These are phyloP conservation scores for Nepenthes gracilis DNA, from an alignment of 148 eudicot species.

Conservation along the genomic window DNA sequence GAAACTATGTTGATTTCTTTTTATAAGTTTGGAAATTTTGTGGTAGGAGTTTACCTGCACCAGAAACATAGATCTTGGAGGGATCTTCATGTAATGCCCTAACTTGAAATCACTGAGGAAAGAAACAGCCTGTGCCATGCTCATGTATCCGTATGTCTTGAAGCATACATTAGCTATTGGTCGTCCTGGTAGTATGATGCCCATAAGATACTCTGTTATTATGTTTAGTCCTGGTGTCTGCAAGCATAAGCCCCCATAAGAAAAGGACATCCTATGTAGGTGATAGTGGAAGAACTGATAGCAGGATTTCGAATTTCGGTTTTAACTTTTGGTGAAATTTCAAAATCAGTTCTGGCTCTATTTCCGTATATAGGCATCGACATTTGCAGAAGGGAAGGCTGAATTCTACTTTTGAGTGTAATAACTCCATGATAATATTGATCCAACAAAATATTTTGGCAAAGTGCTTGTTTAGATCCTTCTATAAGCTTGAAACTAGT, in stretches of 20 bases:
- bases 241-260: slow-evolving; percentile 7
- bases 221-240: slow-evolving; percentile 98
- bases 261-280: not conserved
- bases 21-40: not conserved
- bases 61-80: slow-evolving; percentile 97
- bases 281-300: not conserved
- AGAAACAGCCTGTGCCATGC: slow-evolving; percentile 98
- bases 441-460: no score
- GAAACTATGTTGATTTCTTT: no score
- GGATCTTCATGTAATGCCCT: slow-evolving; percentile 99
- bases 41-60: slow-evolving; percentile 58
- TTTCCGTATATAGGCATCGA: no score
- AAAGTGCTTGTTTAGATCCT: no score
- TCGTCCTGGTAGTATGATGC: slow-evolving; percentile 81
- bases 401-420: not conserved
- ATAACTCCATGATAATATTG: no score
- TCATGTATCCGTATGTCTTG: slow-evolving; percentile 87
- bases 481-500: no score
- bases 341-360: no score
- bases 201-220: slow-evolving; percentile 92
- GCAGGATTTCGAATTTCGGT: no score
- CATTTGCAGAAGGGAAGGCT: not conserved
- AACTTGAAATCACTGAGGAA: slow-evolving; percentile 94
- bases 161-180: slow-evolving; percentile 99
- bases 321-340: no score